These are phyloP conservation scores for Hordeum pubiflorum DNA, from an alignment of 202 grass and related monocot genomes.

Conservation along the genomic window DNA sequence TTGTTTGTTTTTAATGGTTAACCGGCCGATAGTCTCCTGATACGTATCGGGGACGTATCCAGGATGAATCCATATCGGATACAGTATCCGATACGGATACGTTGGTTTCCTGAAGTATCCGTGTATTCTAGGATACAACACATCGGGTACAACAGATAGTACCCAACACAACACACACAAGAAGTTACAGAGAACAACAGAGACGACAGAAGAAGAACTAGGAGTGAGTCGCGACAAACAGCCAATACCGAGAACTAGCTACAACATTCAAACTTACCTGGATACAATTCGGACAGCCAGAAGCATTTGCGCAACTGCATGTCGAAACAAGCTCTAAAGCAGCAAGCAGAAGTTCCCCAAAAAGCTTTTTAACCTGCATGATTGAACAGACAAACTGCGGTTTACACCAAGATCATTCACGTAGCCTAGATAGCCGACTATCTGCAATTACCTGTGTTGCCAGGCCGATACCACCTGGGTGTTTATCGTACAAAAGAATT, in stretches of 20 bases:
- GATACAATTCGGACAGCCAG: constrained; percentile 80
- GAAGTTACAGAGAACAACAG: too few species aligned
- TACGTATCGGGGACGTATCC: too few species aligned
- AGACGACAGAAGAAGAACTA: too few species aligned
- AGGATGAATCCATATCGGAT: too few species aligned
- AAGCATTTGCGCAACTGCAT: constrained; percentile 43
- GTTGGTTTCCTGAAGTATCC: too few species aligned
- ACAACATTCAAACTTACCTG: constrained; percentile 33
- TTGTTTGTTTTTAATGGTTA: too few species aligned
- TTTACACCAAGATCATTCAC: constrained; percentile 5
- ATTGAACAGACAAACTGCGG: background rate
- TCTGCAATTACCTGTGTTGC: constrained; percentile 44
- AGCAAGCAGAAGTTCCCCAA: constrained; percentile 59
- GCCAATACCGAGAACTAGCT: background rate
- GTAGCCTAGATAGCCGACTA: background rate
- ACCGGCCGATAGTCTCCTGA: too few species aligned
- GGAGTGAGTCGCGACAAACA: too few species aligned
- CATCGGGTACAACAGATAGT: too few species aligned
- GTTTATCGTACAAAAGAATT: constrained; percentile 76
- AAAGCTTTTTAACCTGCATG: constrained; percentile 51
- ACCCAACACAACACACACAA: too few species aligned
- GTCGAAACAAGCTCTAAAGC: constrained; percentile 61
- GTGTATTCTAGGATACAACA: too few species aligned
- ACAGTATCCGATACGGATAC: too few species aligned
- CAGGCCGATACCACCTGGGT: constrained; percentile 74